Evolutionary conservation across 1,284 basidiomycete genomes (phyloP).

Genomic region (Gymnopus androsaceus): DNA sequence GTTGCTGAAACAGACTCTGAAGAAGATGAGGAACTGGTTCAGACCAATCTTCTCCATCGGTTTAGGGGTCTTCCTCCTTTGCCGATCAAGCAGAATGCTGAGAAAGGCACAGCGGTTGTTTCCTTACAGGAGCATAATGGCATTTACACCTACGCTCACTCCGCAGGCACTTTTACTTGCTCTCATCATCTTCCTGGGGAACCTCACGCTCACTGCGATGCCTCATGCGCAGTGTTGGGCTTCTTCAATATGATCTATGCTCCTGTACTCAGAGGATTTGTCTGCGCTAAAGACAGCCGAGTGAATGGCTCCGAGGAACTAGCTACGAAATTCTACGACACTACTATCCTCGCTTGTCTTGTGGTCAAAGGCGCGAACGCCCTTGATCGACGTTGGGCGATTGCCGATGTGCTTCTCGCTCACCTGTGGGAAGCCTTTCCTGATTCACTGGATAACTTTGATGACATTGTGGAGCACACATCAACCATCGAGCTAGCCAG

Average conservation of each 20-base stretch:
- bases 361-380: background rate
- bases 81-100: background rate
- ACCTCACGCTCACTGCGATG: background rate
- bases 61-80: background rate
- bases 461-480: background rate
- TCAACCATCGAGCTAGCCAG: background rate
- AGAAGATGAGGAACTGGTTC: background rate
- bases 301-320: background rate
- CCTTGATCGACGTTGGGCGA: background rate
- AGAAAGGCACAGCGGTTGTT: background rate
- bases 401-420: background rate
- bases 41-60: background rate
- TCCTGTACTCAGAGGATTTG: background rate
- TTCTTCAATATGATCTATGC: background rate
- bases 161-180: background rate
- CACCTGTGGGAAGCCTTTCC: background rate
- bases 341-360: background rate
- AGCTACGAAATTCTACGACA: background rate
- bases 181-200: background rate
- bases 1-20: background rate
- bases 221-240: background rate
- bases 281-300: background rate
- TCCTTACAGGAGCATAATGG: background rate
- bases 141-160: background rate
- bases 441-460: background rate